Evolutionary conservation across 2,329 filamentous ascomycete species (phyloP), one percentile per base, ranked within the genome.

Genomic region (Colletotrichum brevisporum): DNA sequence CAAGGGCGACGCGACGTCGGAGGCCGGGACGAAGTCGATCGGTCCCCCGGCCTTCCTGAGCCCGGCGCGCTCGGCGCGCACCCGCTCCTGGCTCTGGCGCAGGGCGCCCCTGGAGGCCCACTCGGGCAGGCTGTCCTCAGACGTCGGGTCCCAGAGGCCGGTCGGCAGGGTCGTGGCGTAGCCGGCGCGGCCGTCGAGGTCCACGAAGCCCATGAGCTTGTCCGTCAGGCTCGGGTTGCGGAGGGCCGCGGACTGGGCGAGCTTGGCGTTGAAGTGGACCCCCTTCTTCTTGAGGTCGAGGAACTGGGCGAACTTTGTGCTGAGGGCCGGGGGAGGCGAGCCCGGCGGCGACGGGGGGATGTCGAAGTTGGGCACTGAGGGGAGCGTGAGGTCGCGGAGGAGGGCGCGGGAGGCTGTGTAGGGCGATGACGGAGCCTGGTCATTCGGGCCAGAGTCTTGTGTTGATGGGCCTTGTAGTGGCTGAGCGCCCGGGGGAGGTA

Each of bases 181-280:
- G 79, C 93, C 90, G 26, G 85, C 86, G 57, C 83, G 81, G 4
- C 71, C 77, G 43, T 83, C 81, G 54, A 84, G 74, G 24, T 79
- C 82, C 9, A 91, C 90, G 80, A 94, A 95, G 26, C 84, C 85
- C 82, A 94, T 85, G 63, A 95, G 83, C 80, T 93, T 94, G 71
- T 92, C 89, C 79, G 90, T 88, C 61, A 95, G 82, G 50, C 87
- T 88, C 2, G 93, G 93, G 76, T 95, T 95, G 59, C 88, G 88
- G 67, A 95, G 82, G 8, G 91, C 89, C 0, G 87, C 81, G 0
- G 91, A 92, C 66, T 86, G 85, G 43, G 91, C 88, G 9, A 96
- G 83, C 70, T 92, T 90, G 74, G 89, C 84, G 78, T 96, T 95
- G 84, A 95, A 95, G 79, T 96, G 93, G 16, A 90, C 85, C 5